Evolutionary conservation across 495 filamentous ascomycete genomes (phyloP).

Genomic region (Xylaria curta): DNA sequence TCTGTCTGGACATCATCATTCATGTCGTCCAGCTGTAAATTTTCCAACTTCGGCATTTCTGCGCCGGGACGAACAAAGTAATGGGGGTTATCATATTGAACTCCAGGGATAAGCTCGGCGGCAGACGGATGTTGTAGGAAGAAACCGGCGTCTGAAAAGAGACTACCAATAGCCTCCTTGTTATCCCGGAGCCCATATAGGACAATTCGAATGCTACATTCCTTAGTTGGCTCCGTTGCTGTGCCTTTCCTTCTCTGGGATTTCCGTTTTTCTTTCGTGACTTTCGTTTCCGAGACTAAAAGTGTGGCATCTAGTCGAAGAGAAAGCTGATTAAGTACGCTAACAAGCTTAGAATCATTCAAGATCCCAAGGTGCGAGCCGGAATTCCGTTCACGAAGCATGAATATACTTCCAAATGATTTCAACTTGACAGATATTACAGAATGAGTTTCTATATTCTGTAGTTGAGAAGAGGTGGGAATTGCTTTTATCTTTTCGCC

Average conservation of each 20-base stretch:
- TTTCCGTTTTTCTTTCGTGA: no score
- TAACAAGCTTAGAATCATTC: neutral
- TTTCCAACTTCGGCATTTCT: slow-evolving; percentile 23
- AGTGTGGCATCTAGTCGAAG: neutral
- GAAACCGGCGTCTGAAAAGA: neutral
- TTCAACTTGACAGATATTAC: neutral
- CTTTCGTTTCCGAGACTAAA: neutral
- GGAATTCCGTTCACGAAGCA: neutral
- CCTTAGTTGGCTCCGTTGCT: neutral
- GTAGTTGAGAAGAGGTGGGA: neutral
- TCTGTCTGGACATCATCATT: neutral
- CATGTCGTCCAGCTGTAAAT: neutral
- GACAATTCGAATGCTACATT: neutral
- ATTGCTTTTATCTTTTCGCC: neutral
- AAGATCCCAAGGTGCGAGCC: neutral
- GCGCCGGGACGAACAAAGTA: slow-evolving; percentile 34
- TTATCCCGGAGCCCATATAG: neutral
- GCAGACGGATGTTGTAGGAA: neutral
- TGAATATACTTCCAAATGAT: neutral
- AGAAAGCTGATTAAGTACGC: neutral
- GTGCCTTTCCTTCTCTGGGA: no score
- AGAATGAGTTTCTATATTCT: neutral
- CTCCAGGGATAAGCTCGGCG: neutral
- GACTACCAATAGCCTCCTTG: neutral
- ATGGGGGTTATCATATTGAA: slow-evolving; percentile 35